A percentile compares a stretch with the other conserved stretches of the same genome.
These are phyloP conservation scores for Crithidia thermophila DNA, from an alignment of 208 protist genomes.

Conservation along the genomic window DNA sequence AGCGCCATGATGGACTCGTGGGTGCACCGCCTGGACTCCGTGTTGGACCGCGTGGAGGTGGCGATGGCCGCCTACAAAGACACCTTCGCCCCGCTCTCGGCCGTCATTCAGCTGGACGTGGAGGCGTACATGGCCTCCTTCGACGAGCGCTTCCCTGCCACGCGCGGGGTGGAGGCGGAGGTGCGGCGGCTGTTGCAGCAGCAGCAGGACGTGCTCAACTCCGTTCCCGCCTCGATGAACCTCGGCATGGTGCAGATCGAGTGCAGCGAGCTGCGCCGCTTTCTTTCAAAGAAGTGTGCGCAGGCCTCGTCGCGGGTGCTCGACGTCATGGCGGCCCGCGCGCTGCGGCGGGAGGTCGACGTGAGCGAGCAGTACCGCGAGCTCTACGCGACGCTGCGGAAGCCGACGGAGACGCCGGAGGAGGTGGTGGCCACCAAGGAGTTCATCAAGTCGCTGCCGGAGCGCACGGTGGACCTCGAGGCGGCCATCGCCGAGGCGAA, in stretches of 20 bases:
- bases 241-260: conserved; percentile 85
- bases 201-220: conserved; percentile 60
- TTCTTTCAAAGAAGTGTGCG: conserved; percentile 79
- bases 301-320: conserved; percentile 62
- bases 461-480: conserved; percentile 87
- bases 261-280: conserved; percentile 73
- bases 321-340: conserved; percentile 75
- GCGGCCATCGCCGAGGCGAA: conserved; percentile 69
- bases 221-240: conserved; percentile 66
- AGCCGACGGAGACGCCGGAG: conserved; percentile 84
- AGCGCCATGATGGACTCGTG: conserved; percentile 65
- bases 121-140: conserved; percentile 74
- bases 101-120: conserved; percentile 82
- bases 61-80: conserved; percentile 76
- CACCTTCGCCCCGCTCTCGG: conserved; percentile 70
- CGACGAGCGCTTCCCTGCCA: conserved; percentile 64
- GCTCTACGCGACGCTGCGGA: conserved; percentile 64
- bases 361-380: conserved; percentile 72
- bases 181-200: conserved; percentile 68
- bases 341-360: conserved; percentile 68
- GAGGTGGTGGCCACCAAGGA: conserved; percentile 90
- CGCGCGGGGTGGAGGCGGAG: conserved; percentile 75
- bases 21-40: conserved; percentile 50
- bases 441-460: conserved; percentile 90
- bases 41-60: conserved; percentile 48